A percentile compares a stretch with the other conserved stretches of the same genome.
Evolutionary conservation across 1,139 yeast species (phyloP).

Genomic region (Candida sp.): DNA sequence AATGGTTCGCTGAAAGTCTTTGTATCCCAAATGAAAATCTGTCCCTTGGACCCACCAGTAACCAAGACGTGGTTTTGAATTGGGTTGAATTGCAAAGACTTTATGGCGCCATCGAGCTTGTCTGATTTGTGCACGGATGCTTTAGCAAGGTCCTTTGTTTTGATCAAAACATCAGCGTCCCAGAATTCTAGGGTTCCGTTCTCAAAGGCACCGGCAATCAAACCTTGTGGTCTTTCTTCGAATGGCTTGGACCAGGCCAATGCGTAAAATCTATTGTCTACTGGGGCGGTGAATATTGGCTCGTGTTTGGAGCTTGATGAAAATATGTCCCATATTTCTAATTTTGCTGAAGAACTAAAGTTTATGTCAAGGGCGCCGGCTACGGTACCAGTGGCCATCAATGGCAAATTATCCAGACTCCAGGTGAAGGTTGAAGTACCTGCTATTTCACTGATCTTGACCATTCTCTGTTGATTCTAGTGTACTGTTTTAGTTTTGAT

Average conservation of each 20-base stretch:
- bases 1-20: slow-evolving; percentile 63
- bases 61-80: slow-evolving; percentile 75
- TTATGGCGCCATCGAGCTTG: slow-evolving; percentile 75
- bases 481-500: background rate
- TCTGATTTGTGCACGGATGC: slow-evolving; percentile 53
- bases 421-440: slow-evolving; percentile 95
- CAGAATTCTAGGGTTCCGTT: slow-evolving; percentile 81
- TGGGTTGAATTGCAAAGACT: slow-evolving; percentile 79
- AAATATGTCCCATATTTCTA: slow-evolving; percentile 82
- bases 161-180: slow-evolving; percentile 55
- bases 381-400: slow-evolving; percentile 87
- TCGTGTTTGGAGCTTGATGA: slow-evolving; percentile 40
- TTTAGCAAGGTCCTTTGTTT: slow-evolving; percentile 38
- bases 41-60: slow-evolving; percentile 88
- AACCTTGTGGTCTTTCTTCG: slow-evolving; percentile 55
- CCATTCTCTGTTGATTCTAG: slow-evolving; percentile 48
- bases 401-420: slow-evolving; percentile 80
- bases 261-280: slow-evolving; percentile 72
- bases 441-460: slow-evolving; percentile 81
- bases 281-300: slow-evolving; percentile 56
- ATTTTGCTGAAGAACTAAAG: slow-evolving; percentile 75
- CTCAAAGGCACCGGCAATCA: slow-evolving; percentile 91
- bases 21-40: slow-evolving; percentile 90
- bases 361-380: slow-evolving; percentile 95
- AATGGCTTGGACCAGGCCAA: slow-evolving; percentile 83